Percentiles rank a stretch among this genome's conserved stretches.
Conservation (phyloP, 192 early-diverging fungal genomes). For the Coemansia aciculifera region DNA sequence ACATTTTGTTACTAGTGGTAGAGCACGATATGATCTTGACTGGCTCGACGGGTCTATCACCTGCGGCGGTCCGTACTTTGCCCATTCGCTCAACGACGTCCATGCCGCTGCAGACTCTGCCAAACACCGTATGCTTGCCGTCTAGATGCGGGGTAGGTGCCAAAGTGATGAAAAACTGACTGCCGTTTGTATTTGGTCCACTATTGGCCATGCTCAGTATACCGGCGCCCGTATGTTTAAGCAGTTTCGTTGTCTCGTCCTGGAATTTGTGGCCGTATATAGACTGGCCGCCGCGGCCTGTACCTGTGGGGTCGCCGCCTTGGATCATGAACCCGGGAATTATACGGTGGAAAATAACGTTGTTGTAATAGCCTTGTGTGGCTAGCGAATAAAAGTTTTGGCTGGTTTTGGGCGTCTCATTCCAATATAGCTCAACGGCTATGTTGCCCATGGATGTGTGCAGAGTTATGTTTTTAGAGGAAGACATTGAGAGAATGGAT, state of each 20-base stretch:
- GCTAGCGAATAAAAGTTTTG: slow-evolving; percentile 86
- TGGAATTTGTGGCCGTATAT: slow-evolving; percentile 67
- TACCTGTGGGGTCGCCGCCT: slow-evolving; percentile 96
- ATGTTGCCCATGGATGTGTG: slow-evolving; percentile 32
- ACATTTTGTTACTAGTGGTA: not conserved
- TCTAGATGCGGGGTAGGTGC: slow-evolving; percentile 72
- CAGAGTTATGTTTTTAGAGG: slow-evolving; percentile 11
- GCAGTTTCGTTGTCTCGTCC: slow-evolving; percentile 67
- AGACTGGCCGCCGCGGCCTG: slow-evolving; percentile 84
- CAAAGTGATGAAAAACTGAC: slow-evolving; percentile 74
- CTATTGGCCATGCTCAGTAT: slow-evolving; percentile 95
- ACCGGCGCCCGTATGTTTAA: slow-evolving; percentile 82
- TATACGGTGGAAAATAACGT: slow-evolving; percentile 77
- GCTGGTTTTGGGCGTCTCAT: slow-evolving; percentile 75
- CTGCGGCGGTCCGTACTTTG: slow-evolving; percentile 62
- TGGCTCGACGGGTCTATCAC: slow-evolving; percentile 58
- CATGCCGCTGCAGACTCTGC: slow-evolving; percentile 78
- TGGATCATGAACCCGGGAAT: slow-evolving; percentile 96
- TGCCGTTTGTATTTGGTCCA: slow-evolving; percentile 88
- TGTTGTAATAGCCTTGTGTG: slow-evolving; percentile 79
- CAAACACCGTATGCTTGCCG: slow-evolving; percentile 93
- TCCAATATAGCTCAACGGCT: slow-evolving; percentile 41
- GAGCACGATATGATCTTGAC: slow-evolving; percentile 20
- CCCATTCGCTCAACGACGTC: slow-evolving; percentile 79
- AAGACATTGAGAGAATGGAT: not conserved